Base-by-base conservation (phyloP, 495 filamentous ascomycete genomes). In the Glarea lozoyensis region DNA sequence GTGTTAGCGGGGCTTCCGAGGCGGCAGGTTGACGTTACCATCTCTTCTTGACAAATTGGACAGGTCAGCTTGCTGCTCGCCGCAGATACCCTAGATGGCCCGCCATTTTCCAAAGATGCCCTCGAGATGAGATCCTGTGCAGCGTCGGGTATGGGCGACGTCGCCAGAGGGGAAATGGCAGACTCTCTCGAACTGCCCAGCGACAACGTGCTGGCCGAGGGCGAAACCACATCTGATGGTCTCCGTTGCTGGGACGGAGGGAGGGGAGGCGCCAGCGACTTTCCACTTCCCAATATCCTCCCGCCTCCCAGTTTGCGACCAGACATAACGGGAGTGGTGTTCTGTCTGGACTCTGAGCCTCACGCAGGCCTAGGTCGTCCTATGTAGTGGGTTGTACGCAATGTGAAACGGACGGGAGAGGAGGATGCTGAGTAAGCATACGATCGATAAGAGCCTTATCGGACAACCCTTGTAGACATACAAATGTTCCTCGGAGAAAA, bases 31-130 rank as follows among this genome's bases (percentile, higher is more conserved):
- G n/a, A n/a, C 40, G 43, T 47, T 37, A 63, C 87, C 92, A 98
- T 98, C 62, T 95, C 88, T 62, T 97, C 92, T 53, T 81, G 84
- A 63, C 92, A 98, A 46, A 98, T 97, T 32, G 92, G 92, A 60
- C 92, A 98, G 19, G 85, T 76, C 34, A 98, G 74, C 65, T 75
- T 72, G 49, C 61, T 60, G 44, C 56, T 59, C 10, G 57, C 37
- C n/a, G 62, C 51, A 20, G 54, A 52, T 29, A 59, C 57, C 35
- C 59, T 61, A 38, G 68, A 67, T 0, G 68, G 57, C 0, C 66
- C 64, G 32, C 65, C 69, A 23, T 54, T 60, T 32, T 54, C 49
- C 32, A 56, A 46, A 10, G 54, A 56, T 10, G 58, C 57, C 20
- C 46, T 55, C n/a, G 59, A 58, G 15, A 43, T 47, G 32, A 61